These are phyloP conservation scores for Penicillium sp. DNA, from an alignment of 2,329 filamentous ascomycete species.

Conservation along the genomic window DNA sequence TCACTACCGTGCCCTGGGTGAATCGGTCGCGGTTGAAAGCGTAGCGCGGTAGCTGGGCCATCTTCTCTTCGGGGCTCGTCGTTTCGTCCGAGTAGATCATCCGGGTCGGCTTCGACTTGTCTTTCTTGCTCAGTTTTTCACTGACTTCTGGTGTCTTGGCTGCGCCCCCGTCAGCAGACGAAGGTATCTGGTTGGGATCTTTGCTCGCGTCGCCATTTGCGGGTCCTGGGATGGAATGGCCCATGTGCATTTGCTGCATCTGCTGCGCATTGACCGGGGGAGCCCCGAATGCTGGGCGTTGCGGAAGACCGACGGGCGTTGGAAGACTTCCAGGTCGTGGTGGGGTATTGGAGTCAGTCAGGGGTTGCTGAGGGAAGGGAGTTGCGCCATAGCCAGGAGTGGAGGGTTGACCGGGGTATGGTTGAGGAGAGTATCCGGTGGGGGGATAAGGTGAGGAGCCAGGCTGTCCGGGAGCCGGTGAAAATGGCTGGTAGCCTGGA, in stretches of 20 bases:
- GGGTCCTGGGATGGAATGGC: conserved; percentile 33
- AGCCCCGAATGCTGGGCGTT: conserved; percentile 54
- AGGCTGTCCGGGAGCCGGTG: conserved; percentile 34
- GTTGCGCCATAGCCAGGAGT: conserved; percentile 36
- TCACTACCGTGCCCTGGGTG: conserved; percentile 31
- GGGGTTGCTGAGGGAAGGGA: conserved; percentile 40
- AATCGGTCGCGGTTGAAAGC: conserved; percentile 53
- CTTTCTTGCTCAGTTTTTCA: conserved; percentile 62
- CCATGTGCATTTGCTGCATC: conserved; percentile 55
- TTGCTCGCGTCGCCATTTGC: conserved; percentile 28
- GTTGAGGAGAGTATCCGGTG: conserved; percentile 30
- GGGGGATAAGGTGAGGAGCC: conserved; percentile 30
- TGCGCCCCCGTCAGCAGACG: conserved; percentile 45
- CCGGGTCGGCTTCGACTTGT: conserved; percentile 58
- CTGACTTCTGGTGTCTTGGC: conserved; percentile 40
- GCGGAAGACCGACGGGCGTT: conserved; percentile 53
- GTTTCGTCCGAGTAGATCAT: conserved; percentile 79
- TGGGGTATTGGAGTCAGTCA: conserved; percentile 34
- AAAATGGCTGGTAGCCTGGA: conserved; percentile 33
- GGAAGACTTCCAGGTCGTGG: conserved; percentile 51
- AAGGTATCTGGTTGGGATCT: conserved; percentile 27
- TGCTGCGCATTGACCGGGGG: conserved; percentile 50
- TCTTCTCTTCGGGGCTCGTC: conserved; percentile 80
- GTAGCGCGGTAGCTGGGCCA: conserved; percentile 73
- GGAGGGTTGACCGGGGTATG: conserved; percentile 28